phyloP scores from a whole-genome alignment of 179 eudicot species.

The Drosera spatulata region DNA sequence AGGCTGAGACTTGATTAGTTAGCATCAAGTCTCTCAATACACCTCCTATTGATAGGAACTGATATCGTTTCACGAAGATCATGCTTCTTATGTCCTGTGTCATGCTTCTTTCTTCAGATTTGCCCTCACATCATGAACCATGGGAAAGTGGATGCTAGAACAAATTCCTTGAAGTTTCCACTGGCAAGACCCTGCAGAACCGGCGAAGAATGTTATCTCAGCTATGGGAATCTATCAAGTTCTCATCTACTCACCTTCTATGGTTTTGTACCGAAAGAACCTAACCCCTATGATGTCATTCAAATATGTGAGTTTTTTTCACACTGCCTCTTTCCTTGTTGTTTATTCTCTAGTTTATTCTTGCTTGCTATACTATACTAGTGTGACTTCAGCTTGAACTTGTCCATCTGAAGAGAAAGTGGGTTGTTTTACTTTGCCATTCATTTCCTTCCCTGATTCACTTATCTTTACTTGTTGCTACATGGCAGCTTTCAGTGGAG shows the following conservation, averaged over 20 bases:
- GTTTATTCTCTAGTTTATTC: neutral
- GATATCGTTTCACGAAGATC: too few species aligned
- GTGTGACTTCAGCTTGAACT: neutral
- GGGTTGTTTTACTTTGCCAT: neutral
- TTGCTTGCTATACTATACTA: neutral
- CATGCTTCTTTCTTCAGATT: conserved; percentile 25
- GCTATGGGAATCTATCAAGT: conserved; percentile 80
- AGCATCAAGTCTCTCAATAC: too few species aligned
- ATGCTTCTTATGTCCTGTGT: neutral
- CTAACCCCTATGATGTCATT: conserved; percentile 70
- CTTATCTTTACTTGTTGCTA: neutral
- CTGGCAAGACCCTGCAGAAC: conserved; percentile 70
- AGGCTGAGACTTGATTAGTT: too few species aligned
- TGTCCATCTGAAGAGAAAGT: neutral
- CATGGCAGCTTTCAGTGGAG: conserved; percentile 41
- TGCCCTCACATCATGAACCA: conserved; percentile 78
- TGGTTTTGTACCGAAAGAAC: conserved; percentile 68
- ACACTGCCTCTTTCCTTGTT: neutral
- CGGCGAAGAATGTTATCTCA: conserved; percentile 82
- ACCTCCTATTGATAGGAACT: too few species aligned
- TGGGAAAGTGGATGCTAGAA: conserved; percentile 60
- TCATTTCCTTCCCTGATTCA: neutral
- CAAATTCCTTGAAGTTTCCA: conserved; percentile 65
- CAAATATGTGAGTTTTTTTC: conserved; percentile 49
- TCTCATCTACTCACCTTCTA: conserved; percentile 88